These are phyloP conservation scores for Plasmodium relictum DNA, from an alignment of 169 alveolate species.

Conservation along the genomic window DNA sequence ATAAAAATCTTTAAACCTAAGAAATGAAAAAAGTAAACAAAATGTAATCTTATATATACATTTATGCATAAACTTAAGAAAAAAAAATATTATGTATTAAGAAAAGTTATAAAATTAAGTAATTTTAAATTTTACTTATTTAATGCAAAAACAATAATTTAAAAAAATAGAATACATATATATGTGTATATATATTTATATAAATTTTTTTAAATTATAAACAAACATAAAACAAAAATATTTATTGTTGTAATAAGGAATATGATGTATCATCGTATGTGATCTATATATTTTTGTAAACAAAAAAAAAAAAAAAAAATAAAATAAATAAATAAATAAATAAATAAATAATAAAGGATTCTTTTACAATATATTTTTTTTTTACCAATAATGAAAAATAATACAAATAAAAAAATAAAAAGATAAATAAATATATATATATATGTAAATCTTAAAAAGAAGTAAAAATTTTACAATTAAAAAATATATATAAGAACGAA, in stretches of 20 bases:
- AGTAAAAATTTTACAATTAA: constrained; percentile 12
- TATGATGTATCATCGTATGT: too few relatives aligned
- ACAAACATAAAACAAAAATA: constrained; percentile 24
- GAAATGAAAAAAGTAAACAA: constrained; percentile 15
- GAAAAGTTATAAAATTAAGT: too few relatives aligned
- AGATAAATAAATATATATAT: too few relatives aligned
- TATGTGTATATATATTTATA: constrained; percentile 4
- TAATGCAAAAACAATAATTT: constrained; percentile 16
- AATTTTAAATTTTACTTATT: constrained; percentile 6
- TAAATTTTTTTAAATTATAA: constrained; percentile 3
- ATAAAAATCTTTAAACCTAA: constrained; percentile 42
- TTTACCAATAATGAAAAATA: too few relatives aligned
- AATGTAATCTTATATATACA: constrained; percentile 6
- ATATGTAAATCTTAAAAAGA: constrained; percentile 14
- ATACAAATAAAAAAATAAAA: too few relatives aligned
- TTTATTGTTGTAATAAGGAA: constrained; percentile 19
- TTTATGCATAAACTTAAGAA: neutral
- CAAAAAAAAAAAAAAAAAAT: neutral
- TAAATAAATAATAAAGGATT: neutral
- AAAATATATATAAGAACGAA: neutral
- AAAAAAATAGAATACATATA: constrained; percentile 3
- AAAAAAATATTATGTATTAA: neutral
- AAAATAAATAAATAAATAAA: too few relatives aligned
- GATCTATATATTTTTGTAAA: neutral
- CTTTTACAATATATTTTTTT: neutral